Conservation (phyloP, 345 rosid species). For the Salix dunnii region DNA sequence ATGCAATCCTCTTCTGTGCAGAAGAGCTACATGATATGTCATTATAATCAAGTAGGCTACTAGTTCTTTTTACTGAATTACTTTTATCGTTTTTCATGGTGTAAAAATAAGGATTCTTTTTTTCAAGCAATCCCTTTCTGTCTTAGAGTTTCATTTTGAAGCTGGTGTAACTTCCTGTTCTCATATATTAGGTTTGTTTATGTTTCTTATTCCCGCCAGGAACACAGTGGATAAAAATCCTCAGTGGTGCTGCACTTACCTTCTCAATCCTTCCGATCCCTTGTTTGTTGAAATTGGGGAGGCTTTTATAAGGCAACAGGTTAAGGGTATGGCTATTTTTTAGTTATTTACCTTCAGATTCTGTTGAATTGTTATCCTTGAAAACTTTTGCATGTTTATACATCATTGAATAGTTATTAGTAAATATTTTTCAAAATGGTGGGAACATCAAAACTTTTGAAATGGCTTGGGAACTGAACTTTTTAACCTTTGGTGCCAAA, state of each 20-base stretch:
- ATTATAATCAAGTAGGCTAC: neutral
- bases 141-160: neutral
- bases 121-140: neutral
- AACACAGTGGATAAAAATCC: slow-evolving; percentile 81
- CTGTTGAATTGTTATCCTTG: neutral
- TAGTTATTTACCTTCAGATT: neutral
- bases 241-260: slow-evolving; percentile 97
- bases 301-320: slow-evolving; percentile 77
- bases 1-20: neutral
- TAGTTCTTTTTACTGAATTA: slow-evolving; percentile 3
- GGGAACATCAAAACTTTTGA: neutral
- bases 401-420: neutral
- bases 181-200: neutral
- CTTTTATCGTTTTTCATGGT: slow-evolving; percentile 3
- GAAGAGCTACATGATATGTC: neutral
- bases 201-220: slow-evolving; percentile 42
- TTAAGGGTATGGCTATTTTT: slow-evolving; percentile 43
- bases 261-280: slow-evolving; percentile 83
- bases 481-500: neutral
- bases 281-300: slow-evolving; percentile 79
- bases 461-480: neutral
- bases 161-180: neutral
- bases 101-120: neutral
- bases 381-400: neutral
- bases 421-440: neutral